Conservation (phyloP, 768 basidiomycete genomes). For the Leucosporidium yakuticum region DNA sequence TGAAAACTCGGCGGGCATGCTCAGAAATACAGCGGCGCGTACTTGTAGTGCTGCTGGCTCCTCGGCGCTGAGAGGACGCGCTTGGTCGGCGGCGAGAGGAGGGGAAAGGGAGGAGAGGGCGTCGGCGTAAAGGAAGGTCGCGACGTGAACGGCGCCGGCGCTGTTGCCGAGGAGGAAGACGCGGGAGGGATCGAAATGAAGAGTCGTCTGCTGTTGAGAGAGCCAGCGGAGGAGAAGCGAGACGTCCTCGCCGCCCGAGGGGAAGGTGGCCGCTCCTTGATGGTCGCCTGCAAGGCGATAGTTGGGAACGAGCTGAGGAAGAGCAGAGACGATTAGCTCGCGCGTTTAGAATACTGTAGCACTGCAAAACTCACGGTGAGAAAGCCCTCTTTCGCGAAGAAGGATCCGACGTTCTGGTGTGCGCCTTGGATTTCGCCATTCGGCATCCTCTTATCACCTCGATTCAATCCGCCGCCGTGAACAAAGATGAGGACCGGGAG, state of each 20-base stretch:
- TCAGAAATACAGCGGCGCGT: too few relatives aligned
- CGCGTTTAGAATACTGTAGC: neutral
- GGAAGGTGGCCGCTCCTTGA: neutral
- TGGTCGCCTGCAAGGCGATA: neutral
- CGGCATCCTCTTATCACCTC: neutral
- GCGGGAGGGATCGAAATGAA: neutral
- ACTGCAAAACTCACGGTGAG: neutral
- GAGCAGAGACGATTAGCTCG: neutral
- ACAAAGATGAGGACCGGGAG: neutral
- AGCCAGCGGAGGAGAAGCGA: conserved; percentile 5
- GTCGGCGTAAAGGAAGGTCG: conserved; percentile 1
- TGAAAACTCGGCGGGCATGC: neutral
- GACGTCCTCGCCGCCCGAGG: conserved; percentile 1
- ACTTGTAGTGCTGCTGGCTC: too few relatives aligned
- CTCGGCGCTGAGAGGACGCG: neutral
- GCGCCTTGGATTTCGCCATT: neutral
- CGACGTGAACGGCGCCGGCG: neutral
- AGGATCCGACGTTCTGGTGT: neutral
- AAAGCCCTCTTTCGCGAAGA: neutral
- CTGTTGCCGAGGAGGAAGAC: conserved; percentile 5
- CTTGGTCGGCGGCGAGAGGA: neutral
- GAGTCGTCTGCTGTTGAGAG: neutral
- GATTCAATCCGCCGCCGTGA: neutral
- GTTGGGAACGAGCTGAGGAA: neutral
- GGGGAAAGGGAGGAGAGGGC: neutral